Percentiles rank a stretch among this genome's conserved stretches.
Conservation (phyloP, 805 yeast species). For the Saccharomycopsis fibuligera region DNA sequence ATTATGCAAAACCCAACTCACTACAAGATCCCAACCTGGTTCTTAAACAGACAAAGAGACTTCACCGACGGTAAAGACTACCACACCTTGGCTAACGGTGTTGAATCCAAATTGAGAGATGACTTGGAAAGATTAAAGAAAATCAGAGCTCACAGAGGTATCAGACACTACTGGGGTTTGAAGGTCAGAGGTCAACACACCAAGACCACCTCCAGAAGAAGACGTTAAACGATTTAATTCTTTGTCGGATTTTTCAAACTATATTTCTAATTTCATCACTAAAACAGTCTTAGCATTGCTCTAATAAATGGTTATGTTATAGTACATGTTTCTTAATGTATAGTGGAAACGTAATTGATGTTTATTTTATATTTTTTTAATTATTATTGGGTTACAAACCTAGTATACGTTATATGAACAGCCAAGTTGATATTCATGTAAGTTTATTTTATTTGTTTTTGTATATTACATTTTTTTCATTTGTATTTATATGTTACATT, state of each 20-base stretch:
- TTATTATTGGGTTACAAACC: too few species aligned
- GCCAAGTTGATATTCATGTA: too few species aligned
- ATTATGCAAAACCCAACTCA: conserved; percentile 99
- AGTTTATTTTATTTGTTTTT: too few species aligned
- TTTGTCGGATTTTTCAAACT: neutral
- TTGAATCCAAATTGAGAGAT: conserved; percentile 99
- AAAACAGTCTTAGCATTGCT: too few species aligned
- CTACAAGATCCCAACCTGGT: conserved; percentile 99
- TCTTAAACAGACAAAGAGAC: conserved; percentile 99
- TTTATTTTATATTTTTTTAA: conserved; percentile 1
- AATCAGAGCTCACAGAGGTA: conserved; percentile 99
- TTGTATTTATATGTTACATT: too few species aligned
- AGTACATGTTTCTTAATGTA: too few species aligned
- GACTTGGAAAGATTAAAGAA: conserved; percentile 99
- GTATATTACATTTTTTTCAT: too few species aligned
- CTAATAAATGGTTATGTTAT: too few species aligned
- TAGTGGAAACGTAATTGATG: neutral
- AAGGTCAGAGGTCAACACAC: conserved; percentile 99
- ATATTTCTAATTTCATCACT: neutral
- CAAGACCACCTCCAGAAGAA: conserved; percentile 94
- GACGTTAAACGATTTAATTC: conserved; percentile 14
- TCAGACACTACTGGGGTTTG: conserved; percentile 99
- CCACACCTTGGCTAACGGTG: conserved; percentile 98
- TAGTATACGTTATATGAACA: too few species aligned
- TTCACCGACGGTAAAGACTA: conserved; percentile 97